These are phyloP conservation scores for Leptographium flavum DNA, from an alignment of 2,329 filamentous ascomycete genomes.

Conservation along the genomic window DNA sequence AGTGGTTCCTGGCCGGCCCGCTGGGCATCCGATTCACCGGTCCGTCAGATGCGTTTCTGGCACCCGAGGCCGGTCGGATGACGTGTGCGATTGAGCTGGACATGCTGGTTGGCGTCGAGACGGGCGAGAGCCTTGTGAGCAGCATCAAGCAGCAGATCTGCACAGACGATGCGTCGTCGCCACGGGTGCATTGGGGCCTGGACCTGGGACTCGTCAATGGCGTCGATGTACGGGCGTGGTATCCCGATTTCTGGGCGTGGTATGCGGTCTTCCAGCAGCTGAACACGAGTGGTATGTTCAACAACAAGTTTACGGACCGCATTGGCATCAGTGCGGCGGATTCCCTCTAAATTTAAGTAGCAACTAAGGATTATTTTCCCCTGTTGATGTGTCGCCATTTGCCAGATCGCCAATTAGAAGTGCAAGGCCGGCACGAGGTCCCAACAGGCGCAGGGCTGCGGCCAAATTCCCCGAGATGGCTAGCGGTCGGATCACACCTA, in stretches of 20 bases:
- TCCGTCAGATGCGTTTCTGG: slow-evolving; percentile 12
- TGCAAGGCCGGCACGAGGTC: background rate
- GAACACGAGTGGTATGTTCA: slow-evolving; percentile 16
- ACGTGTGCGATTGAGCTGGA: slow-evolving; percentile 14
- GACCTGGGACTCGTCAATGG: slow-evolving; percentile 12
- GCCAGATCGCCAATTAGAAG: too few species aligned
- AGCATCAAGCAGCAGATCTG: slow-evolving; percentile 13
- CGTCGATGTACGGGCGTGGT: slow-evolving; percentile 13
- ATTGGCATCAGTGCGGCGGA: slow-evolving; percentile 8
- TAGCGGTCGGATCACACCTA: too few species aligned
- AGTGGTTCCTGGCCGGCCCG: slow-evolving; percentile 14
- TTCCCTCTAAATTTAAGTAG: too few species aligned
- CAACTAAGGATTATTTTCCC: too few species aligned
- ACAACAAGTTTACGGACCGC: slow-evolving; percentile 15
- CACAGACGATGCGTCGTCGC: slow-evolving; percentile 3
- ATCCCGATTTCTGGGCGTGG: slow-evolving; percentile 12
- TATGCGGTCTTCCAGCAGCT: slow-evolving; percentile 11
- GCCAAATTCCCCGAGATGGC: too few species aligned
- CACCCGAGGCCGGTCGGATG: slow-evolving; percentile 12
- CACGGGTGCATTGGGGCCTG: slow-evolving; percentile 15
- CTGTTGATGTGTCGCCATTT: too few species aligned
- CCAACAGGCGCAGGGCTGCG: too few species aligned
- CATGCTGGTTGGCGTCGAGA: slow-evolving; percentile 13
- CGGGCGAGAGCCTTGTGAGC: slow-evolving; percentile 8
- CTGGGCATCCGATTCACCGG: slow-evolving; percentile 13